Base-by-base conservation (phyloP, 116 monocot species). In the Cymodocea nodosa region DNA sequence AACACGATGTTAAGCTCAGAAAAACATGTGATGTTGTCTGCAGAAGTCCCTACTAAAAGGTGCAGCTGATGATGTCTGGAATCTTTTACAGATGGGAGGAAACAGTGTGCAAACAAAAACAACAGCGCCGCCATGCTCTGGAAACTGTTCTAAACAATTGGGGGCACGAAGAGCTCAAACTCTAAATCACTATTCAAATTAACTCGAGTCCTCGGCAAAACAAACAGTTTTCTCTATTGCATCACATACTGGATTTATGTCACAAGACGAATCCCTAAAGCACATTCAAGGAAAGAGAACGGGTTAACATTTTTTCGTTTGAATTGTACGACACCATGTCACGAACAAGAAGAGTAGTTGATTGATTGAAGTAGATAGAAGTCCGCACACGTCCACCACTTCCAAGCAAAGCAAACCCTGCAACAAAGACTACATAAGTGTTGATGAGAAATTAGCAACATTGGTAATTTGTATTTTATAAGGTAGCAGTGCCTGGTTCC, bases 371-470 rank as follows among this genome's bases (percentile, higher is more conserved):
- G 61, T 37, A 61, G 36, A 37, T n/a, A n/a, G n/a, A n/a, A n/a
- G 4, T 35, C 37, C 36, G 18, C 37, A 3, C 17, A n/a, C 15
- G 61, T 61, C 16, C 61, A 61, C 35, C 6, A 61, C 37, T 49
- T 22, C 40, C 8, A 50, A 61, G 35, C 30, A 61, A 36, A 61
- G 16, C 36, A 35, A 61, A 35, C 8, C 36, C 61, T 35, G 30
- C 35, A 15, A 36, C 61, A 61, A 61, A 61, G 61, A 61, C 15
- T n/a, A 61, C 35, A 36, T 16, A 61, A 54, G 19, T 54, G 54
- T 16, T n/a, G 8, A 61, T 36, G 16, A 15, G 6, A 6, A 23
- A 35, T 16, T 34, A 17, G 61, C 36, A 61, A 61, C 35, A 35
- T 35, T 23, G 15, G 61, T 30, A 23, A 36, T 35, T 35, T 14